phyloP scores from a whole-genome alignment of 1,139 yeast species.

The Geotrichum phurueaensis region DNA sequence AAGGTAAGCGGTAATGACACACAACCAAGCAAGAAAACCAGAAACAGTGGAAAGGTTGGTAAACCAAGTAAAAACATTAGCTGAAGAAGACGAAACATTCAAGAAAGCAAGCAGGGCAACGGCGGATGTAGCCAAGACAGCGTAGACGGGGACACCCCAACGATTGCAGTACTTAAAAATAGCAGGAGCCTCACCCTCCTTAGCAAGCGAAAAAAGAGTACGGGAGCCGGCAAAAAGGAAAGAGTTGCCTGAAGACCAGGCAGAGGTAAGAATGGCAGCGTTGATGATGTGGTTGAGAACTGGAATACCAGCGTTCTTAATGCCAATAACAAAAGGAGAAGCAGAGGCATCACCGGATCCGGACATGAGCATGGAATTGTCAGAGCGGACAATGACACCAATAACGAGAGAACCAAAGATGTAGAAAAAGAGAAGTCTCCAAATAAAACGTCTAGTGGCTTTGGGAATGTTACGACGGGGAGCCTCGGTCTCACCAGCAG shows the following conservation, averaged over 20 bases:
- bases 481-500: slow-evolving; percentile 69
- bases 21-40: slow-evolving; percentile 44
- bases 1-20: slow-evolving; percentile 43
- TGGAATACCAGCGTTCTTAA: slow-evolving; percentile 47
- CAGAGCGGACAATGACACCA: slow-evolving; percentile 55
- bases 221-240: slow-evolving; percentile 40
- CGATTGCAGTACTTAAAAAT: slow-evolving; percentile 40
- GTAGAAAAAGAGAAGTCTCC: slow-evolving; percentile 56
- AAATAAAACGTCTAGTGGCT: slow-evolving; percentile 56
- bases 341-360: slow-evolving; percentile 49
- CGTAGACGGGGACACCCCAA: slow-evolving; percentile 42
- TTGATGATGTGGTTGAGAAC: slow-evolving; percentile 60
- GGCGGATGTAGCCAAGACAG: slow-evolving; percentile 31
- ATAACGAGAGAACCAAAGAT: slow-evolving; percentile 49
- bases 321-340: slow-evolving; percentile 63
- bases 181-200: slow-evolving; percentile 47
- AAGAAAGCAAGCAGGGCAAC: slow-evolving; percentile 40
- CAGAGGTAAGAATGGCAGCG: slow-evolving; percentile 59
- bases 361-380: slow-evolving; percentile 39
- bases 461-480: slow-evolving; percentile 58
- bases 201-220: slow-evolving; percentile 40
- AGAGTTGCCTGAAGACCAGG: slow-evolving; percentile 43
- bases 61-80: slow-evolving; percentile 44
- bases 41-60: slow-evolving; percentile 42
- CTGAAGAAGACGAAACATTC: slow-evolving; percentile 42